phyloP scores from a whole-genome alignment of 345 rosid genomes.

The Eucalyptus marginata region DNA sequence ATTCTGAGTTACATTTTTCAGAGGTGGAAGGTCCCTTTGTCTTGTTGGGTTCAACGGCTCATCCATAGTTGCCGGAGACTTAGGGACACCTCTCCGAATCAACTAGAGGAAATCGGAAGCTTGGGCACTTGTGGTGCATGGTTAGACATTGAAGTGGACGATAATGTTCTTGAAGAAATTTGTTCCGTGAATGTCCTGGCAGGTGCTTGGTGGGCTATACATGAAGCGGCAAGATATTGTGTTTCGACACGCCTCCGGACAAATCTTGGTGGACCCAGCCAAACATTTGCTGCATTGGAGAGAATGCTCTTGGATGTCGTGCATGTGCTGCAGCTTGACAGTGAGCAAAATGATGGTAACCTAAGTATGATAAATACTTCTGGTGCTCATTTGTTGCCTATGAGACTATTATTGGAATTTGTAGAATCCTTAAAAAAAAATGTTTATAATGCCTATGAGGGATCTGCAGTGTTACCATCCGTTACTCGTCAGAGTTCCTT shows the following conservation, averaged over 20 bases:
- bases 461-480: constrained; percentile 69
- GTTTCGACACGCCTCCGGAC: constrained; percentile 76
- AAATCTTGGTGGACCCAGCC: constrained; percentile 94
- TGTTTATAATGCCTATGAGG: constrained; percentile 90
- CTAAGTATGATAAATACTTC: constrained; percentile 66
- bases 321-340: constrained; percentile 67
- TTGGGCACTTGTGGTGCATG: constrained; percentile 22
- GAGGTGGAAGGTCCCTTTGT: constrained; percentile 80
- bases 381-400: constrained; percentile 83
- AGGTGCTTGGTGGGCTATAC: constrained; percentile 96
- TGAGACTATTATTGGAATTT: constrained; percentile 87
- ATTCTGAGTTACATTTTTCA: constrained; percentile 87
- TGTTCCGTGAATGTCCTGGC: constrained; percentile 70
- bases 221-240: constrained; percentile 91
- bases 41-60: constrained; percentile 80
- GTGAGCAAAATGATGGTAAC: constrained; percentile 70
- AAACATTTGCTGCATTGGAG: constrained; percentile 91
- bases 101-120: constrained; percentile 44
- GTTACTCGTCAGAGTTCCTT: constrained; percentile 62
- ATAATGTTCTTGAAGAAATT: constrained; percentile 52
- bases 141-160: constrained; percentile 47
- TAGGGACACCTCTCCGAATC: constrained; percentile 26
- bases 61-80: constrained; percentile 38
- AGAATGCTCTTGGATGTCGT: constrained; percentile 88
- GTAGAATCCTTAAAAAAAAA: constrained; percentile 86